Base-by-base conservation (phyloP, 371 early-diverging fungal species). In the Nematocida major region DNA sequence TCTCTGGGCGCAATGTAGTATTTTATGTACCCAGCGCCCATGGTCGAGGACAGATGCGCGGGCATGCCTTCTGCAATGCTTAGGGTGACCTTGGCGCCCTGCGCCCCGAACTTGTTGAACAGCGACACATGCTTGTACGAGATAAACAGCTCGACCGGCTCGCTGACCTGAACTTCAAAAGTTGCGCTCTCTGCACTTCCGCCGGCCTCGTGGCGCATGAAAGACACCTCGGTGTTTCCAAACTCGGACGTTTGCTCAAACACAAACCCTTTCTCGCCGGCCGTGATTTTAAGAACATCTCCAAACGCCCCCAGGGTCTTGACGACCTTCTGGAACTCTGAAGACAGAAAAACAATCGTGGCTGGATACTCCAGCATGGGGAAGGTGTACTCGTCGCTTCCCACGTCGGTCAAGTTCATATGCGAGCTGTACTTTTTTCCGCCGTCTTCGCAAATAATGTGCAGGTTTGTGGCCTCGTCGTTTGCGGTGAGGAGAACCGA, bases 381-480 rank as follows among this genome's bases (percentile, higher is more conserved):
- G 78, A 95, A 93, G 80, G 91, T 92, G 79, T 94, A 87, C 82
- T 93, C 92, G 76, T 96, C 96, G 59, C 88, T 87, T 83, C 94
- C 94, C 80, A 95, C 92, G 82, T 92, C 92, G 91, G 95, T 92
- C 67, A 96, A 87, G 87, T 95, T 95, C 66, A 95, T 86, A 78
- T 92, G 91, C 83, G 89, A 95, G 84, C 94, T 94, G 73, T 90
- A 89, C 66, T 90, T 86, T 63, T 91, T 88, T 73, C 92, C 93
- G 69, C 88, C 88, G 39, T 89, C 91, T 89, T 54, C 69, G 24
- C 40, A 36, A 51, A 67, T 43, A 53, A 70, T 63, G 22, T 62
- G 7, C 15, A 73, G 66, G 20, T 49, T 39, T 22, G 62, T 73
- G 13, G 63, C 76, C 7, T 73, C 76, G 34, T 73, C 76, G 22